A percentile compares a stretch with the other conserved stretches of the same genome.
Conservation (phyloP, 495 filamentous ascomycete species). For the Hypoxylon cercidicola region DNA sequence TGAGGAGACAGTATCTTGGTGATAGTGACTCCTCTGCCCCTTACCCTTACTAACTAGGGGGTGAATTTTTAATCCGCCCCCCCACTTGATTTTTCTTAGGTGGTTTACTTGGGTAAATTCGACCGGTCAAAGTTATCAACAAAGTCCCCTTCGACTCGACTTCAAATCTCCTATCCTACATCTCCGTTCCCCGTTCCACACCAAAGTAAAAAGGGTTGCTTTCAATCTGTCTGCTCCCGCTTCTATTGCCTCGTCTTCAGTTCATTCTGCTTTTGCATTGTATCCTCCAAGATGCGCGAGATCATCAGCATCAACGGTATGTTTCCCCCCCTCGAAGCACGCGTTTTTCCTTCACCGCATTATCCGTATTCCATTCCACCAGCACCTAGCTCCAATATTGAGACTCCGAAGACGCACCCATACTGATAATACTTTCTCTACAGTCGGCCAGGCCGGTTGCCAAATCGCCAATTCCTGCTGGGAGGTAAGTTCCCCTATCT, state of each 20-base stretch:
- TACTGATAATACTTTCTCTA: slow-evolving; percentile 56
- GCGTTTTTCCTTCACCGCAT: slow-evolving; percentile 54
- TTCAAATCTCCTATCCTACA: slow-evolving; percentile 39
- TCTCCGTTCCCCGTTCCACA: slow-evolving; percentile 27
- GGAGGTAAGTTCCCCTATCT: slow-evolving; percentile 79
- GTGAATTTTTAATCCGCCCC: slow-evolving; percentile 48
- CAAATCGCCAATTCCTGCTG: slow-evolving; percentile 99
- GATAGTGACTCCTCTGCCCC: too few relatives aligned
- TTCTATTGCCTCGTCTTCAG: slow-evolving; percentile 20
- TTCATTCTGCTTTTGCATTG: slow-evolving; percentile 37
- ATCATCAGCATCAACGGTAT: slow-evolving; percentile 99
- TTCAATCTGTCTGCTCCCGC: slow-evolving; percentile 38
- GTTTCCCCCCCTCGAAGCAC: slow-evolving; percentile 55
- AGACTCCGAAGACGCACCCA: slow-evolving; percentile 20
- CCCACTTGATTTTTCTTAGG: slow-evolving; percentile 40
- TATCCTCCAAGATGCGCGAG: slow-evolving; percentile 86
- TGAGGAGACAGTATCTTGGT: too few relatives aligned
- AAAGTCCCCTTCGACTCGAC: slow-evolving; percentile 44
- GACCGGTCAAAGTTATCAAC: slow-evolving; percentile 46
- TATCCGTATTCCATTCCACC: slow-evolving; percentile 31
- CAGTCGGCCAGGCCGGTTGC: slow-evolving; percentile 99
- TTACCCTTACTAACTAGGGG: slow-evolving; percentile 38
- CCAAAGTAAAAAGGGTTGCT: slow-evolving; percentile 25
- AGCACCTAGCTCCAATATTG: slow-evolving; percentile 22
- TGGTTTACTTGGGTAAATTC: slow-evolving; percentile 41